These are phyloP conservation scores for Phlyctochytrium bullatum DNA, from an alignment of 192 early-diverging fungal genomes.

Conservation along the genomic window DNA sequence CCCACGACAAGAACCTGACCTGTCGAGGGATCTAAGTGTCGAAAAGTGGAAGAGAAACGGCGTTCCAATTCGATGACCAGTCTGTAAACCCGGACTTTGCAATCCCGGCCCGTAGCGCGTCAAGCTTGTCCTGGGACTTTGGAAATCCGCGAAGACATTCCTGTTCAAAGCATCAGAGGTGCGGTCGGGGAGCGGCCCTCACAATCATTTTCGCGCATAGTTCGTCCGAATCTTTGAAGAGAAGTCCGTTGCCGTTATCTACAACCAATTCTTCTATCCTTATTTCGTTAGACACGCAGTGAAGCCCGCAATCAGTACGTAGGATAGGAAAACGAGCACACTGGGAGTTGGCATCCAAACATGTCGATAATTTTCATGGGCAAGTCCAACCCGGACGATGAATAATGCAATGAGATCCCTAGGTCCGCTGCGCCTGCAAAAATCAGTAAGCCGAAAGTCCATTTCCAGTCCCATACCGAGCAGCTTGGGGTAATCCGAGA, in stretches of 20 bases:
- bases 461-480: too few species aligned
- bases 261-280: constrained; percentile 67
- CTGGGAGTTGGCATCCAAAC: constrained; percentile 94
- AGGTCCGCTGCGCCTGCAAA: constrained; percentile 80
- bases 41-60: too few species aligned
- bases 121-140: not conserved
- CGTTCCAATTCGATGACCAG: too few species aligned
- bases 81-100: too few species aligned
- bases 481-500: constrained; percentile 80
- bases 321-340: constrained; percentile 62
- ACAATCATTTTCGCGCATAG: not conserved
- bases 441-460: not conserved
- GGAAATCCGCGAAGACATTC: not conserved
- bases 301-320: constrained; percentile 10
- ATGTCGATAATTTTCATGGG: constrained; percentile 99
- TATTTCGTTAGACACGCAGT: constrained; percentile 1
- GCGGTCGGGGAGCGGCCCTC: not conserved
- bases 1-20: constrained; percentile 20
- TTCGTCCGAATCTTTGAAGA: constrained; percentile 41
- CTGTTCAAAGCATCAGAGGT: not conserved
- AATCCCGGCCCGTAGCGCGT: not conserved
- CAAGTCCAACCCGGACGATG: constrained; percentile 92
- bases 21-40: not conserved
- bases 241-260: constrained; percentile 63
- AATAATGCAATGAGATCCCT: constrained; percentile 89